A percentile compares a stretch with the other conserved stretches of the same genome.
Evolutionary conservation across 805 yeast genomes (phyloP).

Genomic region (Torulaspora quercuum): DNA sequence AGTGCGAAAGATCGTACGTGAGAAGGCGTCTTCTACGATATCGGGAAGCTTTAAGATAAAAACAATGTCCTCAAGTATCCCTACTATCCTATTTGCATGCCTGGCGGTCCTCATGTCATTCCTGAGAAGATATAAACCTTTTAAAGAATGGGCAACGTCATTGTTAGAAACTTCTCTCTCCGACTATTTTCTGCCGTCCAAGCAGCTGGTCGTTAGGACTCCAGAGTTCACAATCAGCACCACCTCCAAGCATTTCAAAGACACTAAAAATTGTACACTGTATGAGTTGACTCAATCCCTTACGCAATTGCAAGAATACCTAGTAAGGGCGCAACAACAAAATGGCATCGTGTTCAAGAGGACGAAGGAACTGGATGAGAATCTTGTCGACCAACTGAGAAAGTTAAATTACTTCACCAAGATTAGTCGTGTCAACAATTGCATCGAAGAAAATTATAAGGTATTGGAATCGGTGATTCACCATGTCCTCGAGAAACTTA

Average conservation of each 20-base stretch:
- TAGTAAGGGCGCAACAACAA: slow-evolving; percentile 18
- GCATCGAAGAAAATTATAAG: slow-evolving; percentile 46
- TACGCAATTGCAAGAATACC: slow-evolving; percentile 21
- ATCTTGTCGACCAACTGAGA: slow-evolving; percentile 25
- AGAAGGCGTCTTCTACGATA: no score
- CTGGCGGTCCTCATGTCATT: slow-evolving; percentile 24
- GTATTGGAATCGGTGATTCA: slow-evolving; percentile 47
- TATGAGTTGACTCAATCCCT: slow-evolving; percentile 16
- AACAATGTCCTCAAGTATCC: slow-evolving; percentile 6
- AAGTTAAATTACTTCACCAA: slow-evolving; percentile 54
- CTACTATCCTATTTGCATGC: slow-evolving; percentile 14
- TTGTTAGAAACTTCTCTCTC: slow-evolving; percentile 20
- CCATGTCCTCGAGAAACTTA: slow-evolving; percentile 35
- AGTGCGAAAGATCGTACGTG: neutral
- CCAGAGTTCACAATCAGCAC: slow-evolving; percentile 18
- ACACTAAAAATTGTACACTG: slow-evolving; percentile 8
- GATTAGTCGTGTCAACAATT: slow-evolving; percentile 46
- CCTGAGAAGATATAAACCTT: slow-evolving; percentile 23
- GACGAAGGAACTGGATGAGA: slow-evolving; percentile 15
- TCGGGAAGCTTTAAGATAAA: no score
- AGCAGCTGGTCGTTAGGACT: slow-evolving; percentile 13
- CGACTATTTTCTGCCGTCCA: slow-evolving; percentile 15
- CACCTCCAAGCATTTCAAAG: slow-evolving; percentile 8
- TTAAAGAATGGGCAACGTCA: slow-evolving; percentile 20
- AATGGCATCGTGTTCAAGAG: slow-evolving; percentile 24